Evolutionary conservation across 2,329 filamentous ascomycete genomes (phyloP), one percentile per base, ranked within the genome.

Genomic region (Aspergillus spinulosporus): DNA sequence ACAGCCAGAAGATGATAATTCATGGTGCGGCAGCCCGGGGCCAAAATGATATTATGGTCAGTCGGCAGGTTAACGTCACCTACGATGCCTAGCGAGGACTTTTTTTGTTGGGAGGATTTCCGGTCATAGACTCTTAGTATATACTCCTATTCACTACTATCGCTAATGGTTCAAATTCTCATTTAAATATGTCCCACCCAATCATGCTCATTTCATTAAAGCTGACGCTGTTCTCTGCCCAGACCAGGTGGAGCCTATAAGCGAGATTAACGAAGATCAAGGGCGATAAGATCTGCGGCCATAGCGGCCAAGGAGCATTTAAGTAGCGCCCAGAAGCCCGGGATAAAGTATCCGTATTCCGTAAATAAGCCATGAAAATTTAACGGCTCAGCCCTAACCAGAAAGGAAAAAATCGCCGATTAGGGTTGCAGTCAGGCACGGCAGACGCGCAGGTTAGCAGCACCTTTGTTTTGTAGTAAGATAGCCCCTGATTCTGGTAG

Each of bases 1-100:
- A 65, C 29, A 66, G 64, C 26, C 61, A 63, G 56, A 62, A 60
- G 48, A 59, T 60, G 29, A 66, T 66, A 8, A 54, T 66, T 11
- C 54, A 58, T 29, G 31, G 31, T 2, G 14, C 34, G 47, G 47
- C 34, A 26, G 5, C 12, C 29, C 29, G n/a, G 37, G 39, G 28
- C 5, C 39, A 43, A 21, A 37, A 14, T 9, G 50, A 52, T 46
- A 52, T 52, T 6, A 47, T 47, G 42, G 50, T 52, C 37, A 46
- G 42, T 32, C 43, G 50, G n/a, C 50, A 52, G 32, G 50, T 52
- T 5, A 37, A 52, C 26, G 26, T 52, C 14, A 45, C 42, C 2
- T 52, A 52, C 31, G 44, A 34, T 42, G 34, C 34, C 9, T 37
- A 37, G 34, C 34, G 11, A 8, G 8, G 34, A 12, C n/a, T 8